Percentiles rank a stretch among this genome's conserved stretches.
Conservation (phyloP, 768 basidiomycete genomes). For the Trametes elegans region DNA sequence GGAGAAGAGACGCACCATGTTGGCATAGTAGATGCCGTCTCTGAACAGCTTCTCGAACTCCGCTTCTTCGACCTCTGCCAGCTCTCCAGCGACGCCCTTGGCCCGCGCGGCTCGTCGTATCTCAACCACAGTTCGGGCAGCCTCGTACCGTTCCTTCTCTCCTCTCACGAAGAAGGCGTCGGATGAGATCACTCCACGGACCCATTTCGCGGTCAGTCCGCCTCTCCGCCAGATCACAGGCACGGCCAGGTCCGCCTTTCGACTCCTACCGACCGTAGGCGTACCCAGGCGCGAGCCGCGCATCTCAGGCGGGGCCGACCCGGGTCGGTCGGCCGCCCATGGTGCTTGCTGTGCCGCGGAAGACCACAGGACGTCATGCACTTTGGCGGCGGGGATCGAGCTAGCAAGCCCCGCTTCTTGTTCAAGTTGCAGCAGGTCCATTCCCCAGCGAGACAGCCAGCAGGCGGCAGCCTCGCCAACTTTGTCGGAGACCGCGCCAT, state of each 20-base stretch:
- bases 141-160: slow-evolving; percentile 78
- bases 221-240: slow-evolving; percentile 73
- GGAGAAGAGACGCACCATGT: slow-evolving; percentile 61
- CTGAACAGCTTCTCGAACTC: slow-evolving; percentile 72
- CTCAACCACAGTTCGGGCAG: slow-evolving; percentile 76
- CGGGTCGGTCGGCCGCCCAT: slow-evolving; percentile 6
- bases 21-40: slow-evolving; percentile 78
- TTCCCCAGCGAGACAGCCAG: slow-evolving; percentile 87
- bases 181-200: slow-evolving; percentile 68
- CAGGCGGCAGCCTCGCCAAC: slow-evolving; percentile 87
- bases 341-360: background rate
- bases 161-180: slow-evolving; percentile 78
- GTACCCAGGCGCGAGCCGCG: slow-evolving; percentile 1
- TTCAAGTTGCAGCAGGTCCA: slow-evolving; percentile 72
- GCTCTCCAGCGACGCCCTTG: slow-evolving; percentile 36
- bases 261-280: background rate
- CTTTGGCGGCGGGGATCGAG: background rate
- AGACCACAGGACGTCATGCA: background rate
- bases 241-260: slow-evolving; percentile 21
- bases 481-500: slow-evolving; percentile 88
- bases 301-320: slow-evolving; percentile 16
- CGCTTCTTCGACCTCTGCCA: slow-evolving; percentile 58
- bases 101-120: slow-evolving; percentile 47
- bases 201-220: slow-evolving; percentile 72
- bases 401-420: slow-evolving; percentile 31